Evolutionary conservation across 2,329 filamentous ascomycete species (phyloP).

Genomic region (Neopestalotiopsis clavispora): DNA sequence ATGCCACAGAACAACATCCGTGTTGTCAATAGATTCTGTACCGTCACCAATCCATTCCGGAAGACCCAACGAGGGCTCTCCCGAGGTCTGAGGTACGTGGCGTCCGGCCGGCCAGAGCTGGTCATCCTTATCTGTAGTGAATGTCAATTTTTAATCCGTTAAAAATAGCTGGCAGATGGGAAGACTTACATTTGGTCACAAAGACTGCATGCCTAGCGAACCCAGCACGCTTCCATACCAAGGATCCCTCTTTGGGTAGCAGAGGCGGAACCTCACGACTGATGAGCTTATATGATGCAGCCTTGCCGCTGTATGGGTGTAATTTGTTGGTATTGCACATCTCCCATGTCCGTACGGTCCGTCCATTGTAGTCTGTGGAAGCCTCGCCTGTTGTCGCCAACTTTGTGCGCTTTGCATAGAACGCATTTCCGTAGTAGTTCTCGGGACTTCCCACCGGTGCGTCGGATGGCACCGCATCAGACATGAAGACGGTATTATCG

Average conservation of each 20-base stretch:
- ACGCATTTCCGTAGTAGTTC: conserved; percentile 90
- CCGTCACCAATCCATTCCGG: conserved; percentile 80
- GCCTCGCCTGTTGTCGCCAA: conserved; percentile 72
- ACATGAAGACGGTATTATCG: conserved; percentile 83
- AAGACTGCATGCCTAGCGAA: conserved; percentile 88
- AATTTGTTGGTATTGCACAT: conserved; percentile 83
- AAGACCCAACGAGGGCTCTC: conserved; percentile 75
- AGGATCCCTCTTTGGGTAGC: conserved; percentile 77
- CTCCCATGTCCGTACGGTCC: conserved; percentile 84
- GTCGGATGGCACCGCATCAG: conserved; percentile 73
- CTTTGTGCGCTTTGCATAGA: conserved; percentile 84
- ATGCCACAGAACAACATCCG: conserved; percentile 90
- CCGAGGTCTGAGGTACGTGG: conserved; percentile 87
- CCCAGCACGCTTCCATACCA: conserved; percentile 89
- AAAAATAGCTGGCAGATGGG: neutral
- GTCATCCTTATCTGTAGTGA: conserved; percentile 69
- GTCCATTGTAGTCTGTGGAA: conserved; percentile 80
- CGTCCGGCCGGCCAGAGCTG: conserved; percentile 85
- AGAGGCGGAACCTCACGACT: conserved; percentile 81
- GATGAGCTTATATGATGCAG: conserved; percentile 86
- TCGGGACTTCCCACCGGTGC: conserved; percentile 79
- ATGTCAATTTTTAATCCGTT: neutral
- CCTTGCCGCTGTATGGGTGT: conserved; percentile 87
- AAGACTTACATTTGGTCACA: conserved; percentile 80
- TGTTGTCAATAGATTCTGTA: conserved; percentile 73